Percentiles rank a stretch among this genome's conserved stretches.
Conservation (phyloP, 495 filamentous ascomycete genomes). For the Neurospora terricola region DNA sequence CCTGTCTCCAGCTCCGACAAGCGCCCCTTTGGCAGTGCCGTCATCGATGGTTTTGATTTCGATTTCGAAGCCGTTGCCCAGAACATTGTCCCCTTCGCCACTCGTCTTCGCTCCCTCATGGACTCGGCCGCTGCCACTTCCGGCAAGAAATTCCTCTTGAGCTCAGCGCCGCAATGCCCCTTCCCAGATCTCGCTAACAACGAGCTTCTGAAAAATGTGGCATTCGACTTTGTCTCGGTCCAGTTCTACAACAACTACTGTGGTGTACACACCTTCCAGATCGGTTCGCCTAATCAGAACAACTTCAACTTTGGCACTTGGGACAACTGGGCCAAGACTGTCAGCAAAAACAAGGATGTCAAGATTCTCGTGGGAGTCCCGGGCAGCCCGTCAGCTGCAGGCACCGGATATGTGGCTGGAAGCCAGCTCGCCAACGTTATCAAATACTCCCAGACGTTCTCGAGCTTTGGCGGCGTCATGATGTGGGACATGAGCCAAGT, state of each 20-base stretch:
- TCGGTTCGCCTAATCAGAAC: constrained; percentile 34
- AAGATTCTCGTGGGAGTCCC: constrained; percentile 61
- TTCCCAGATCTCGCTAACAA: constrained; percentile 53
- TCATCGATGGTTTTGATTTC: constrained; percentile 65
- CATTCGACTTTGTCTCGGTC: constrained; percentile 56
- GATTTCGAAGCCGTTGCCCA: constrained; percentile 45
- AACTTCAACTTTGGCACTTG: constrained; percentile 62
- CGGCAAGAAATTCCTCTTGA: constrained; percentile 48
- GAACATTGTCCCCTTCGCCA: constrained; percentile 47
- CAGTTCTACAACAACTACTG: constrained; percentile 66
- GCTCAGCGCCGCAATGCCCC: constrained; percentile 58
- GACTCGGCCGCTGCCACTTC: constrained; percentile 23
- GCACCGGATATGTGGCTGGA: constrained; percentile 46
- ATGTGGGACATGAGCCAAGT: constrained; percentile 61
- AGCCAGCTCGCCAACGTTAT: constrained; percentile 38
- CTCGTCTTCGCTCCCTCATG: constrained; percentile 44
- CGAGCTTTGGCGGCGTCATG: constrained; percentile 62
- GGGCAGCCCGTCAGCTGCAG: constrained; percentile 46
- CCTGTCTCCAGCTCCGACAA: constrained; percentile 27
- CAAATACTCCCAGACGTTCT: constrained; percentile 40
- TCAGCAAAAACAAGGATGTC: constrained; percentile 49
- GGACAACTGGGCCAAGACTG: constrained; percentile 60
- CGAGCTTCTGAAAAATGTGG: constrained; percentile 42
- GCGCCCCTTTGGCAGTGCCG: constrained; percentile 54
- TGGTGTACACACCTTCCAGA: constrained; percentile 44